Base-by-base conservation (phyloP, 163 green algal genomes). In the Smithsoniella earleae region DNA sequence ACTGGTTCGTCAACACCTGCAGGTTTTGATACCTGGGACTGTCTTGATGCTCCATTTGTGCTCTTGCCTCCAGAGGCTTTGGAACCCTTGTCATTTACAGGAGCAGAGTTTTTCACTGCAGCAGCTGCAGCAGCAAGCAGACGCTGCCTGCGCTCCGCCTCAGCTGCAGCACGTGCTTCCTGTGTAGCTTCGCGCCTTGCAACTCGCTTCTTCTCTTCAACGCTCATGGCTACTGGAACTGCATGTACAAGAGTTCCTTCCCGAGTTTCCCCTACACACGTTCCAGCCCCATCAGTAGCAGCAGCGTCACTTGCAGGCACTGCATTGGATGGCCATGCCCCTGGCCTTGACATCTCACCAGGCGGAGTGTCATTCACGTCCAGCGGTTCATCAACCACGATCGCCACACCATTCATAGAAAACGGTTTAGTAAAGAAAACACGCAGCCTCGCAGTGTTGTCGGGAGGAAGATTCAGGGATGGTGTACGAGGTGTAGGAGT, bases 151-250 rank as follows among this genome's bases (percentile, higher is more conserved):
- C 58, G 58, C 58, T 69, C 58, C 4, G 58, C 58, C 58, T 69
- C 58, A n/a, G 58, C 58, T 16, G 10, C n/a, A 5, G 58, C 58
- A 16, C 58, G 20, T 34, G 31, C 27, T 31, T 69, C 58, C 58
- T 69, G 58, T n/a, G 58, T 69, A 22, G 58, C 58, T 34, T 69
- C 58, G 4, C 58, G 58, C n/a, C 58, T 30, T n/a, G 31, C 58
- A 30, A 69, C 25, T 13, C 58, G 20, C 58, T 34, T 30, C 58
- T 69, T 69, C 58, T 69, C 58, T 34, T 69, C 58, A 18, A 33
- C 58, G 18, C 30, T 40, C n/a, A 69, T 30, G 27, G 58, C 58
- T 4, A 69, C 58, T 16, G 58, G 58, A 69, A 69, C 43, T 3
- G 58, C 20, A 33, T 69, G 58, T 10, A 49, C 58, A 69, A 25